Conservation (phyloP, 2,329 filamentous ascomycete species). For the Venturia effusa region DNA sequence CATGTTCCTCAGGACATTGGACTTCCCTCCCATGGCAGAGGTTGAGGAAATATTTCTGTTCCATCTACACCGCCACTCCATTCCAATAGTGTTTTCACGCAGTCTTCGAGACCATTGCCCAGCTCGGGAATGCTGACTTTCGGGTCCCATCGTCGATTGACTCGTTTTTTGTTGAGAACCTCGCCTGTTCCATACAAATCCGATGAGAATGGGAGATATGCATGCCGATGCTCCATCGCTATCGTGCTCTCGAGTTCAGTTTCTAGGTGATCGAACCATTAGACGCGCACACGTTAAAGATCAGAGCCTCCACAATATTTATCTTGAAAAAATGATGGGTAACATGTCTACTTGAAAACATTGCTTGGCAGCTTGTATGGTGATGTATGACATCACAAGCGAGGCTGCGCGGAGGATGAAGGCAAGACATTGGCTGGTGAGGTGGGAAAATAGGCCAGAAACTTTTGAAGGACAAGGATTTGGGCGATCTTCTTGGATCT, state of each 20-base stretch:
- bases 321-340: background rate
- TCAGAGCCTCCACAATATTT: background rate
- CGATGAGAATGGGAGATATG: background rate
- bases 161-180: background rate
- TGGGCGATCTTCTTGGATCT: background rate
- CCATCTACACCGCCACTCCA: conserved; percentile 5
- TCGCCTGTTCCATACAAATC: conserved; percentile 9
- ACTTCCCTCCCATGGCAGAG: conserved; percentile 6
- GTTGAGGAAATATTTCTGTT: conserved; percentile 3
- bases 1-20: background rate
- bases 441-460: background rate
- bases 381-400: background rate
- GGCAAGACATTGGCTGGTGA: background rate
- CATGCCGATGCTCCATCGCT: conserved; percentile 8
- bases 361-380: no score
- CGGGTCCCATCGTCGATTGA: conserved; percentile 6
- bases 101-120: background rate
- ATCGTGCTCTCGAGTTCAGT: background rate
- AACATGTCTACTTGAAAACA: background rate
- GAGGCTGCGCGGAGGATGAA: background rate
- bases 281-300: background rate
- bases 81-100: background rate
- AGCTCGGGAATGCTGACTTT: background rate
- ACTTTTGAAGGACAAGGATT: background rate
- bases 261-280: background rate